Evolutionary conservation across 164 flowering plant species (phyloP).

Genomic region (Piper betle): DNA sequence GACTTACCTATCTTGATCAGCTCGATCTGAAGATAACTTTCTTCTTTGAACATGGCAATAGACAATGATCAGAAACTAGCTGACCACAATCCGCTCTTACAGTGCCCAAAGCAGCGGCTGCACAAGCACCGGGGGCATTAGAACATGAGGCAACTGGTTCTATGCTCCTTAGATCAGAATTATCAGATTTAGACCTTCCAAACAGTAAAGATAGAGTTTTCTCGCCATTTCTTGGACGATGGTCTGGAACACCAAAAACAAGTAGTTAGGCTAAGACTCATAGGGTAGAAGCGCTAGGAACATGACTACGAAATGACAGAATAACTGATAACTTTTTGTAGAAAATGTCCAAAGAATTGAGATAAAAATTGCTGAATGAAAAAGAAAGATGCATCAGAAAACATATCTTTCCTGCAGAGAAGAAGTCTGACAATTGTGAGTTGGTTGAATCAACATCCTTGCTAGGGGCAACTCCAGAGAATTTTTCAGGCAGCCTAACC

Average conservation of each 20-base stretch:
- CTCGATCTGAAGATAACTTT: constrained; percentile 63
- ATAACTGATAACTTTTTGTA: too few species aligned
- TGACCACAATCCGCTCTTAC: constrained; percentile 53
- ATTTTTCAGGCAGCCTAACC: constrained; percentile 23
- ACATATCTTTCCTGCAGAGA: constrained; percentile 8
- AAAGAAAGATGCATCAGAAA: background rate
- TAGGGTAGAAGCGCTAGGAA: background rate
- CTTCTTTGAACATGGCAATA: constrained; percentile 61
- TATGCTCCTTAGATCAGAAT: constrained; percentile 12
- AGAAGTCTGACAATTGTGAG: constrained; percentile 5
- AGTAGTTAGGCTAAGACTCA: background rate
- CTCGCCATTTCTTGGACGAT: constrained; percentile 15
- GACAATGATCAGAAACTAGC: constrained; percentile 33
- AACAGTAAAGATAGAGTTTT: constrained; percentile 24
- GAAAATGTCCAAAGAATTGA: background rate
- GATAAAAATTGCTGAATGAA: background rate
- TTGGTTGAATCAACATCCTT: constrained; percentile 34
- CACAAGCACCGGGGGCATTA: constrained; percentile 33
- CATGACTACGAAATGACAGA: too few species aligned
- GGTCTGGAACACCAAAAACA: constrained; percentile 15
- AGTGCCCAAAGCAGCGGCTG: constrained; percentile 41
- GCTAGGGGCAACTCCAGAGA: constrained; percentile 24
- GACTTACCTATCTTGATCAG: constrained; percentile 65
- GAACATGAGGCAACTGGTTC: constrained; percentile 30
- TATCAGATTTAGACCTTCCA: constrained; percentile 19